Evolutionary conservation across 73 alveolate genomes (phyloP).

Genomic region (Loxodes magnus): DNA sequence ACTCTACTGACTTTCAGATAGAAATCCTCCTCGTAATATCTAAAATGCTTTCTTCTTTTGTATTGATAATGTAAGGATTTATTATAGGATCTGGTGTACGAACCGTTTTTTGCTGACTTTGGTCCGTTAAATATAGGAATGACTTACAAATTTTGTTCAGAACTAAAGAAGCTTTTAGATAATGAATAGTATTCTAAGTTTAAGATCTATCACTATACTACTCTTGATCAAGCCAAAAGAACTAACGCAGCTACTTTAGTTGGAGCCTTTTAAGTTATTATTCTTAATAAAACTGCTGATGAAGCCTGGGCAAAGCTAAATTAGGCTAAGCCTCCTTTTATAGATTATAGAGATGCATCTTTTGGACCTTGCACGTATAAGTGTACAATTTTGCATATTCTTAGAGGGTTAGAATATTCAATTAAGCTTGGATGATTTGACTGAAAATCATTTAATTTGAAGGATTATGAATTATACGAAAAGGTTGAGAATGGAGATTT

Average conservation of each 20-base stretch:
- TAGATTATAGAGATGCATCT: slow-evolving; percentile 80
- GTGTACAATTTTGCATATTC: slow-evolving; percentile 72
- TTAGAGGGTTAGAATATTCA: slow-evolving; percentile 63
- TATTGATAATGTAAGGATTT: too few relatives aligned
- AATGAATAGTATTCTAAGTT: slow-evolving; percentile 21
- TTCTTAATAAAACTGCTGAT: slow-evolving; percentile 59
- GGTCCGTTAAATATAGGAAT: slow-evolving; percentile 68
- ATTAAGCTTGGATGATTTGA: slow-evolving; percentile 66
- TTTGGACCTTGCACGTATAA: slow-evolving; percentile 78
- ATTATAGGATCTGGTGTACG: slow-evolving; percentile 70
- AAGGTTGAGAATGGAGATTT: slow-evolving; percentile 82
- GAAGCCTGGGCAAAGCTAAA: slow-evolving; percentile 83
- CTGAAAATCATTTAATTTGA: slow-evolving; percentile 49
- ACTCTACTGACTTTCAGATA: slow-evolving; percentile 73
- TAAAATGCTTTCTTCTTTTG: slow-evolving; percentile 75
- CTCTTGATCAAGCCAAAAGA: slow-evolving; percentile 44
- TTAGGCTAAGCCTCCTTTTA: slow-evolving; percentile 43
- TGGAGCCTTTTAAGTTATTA: slow-evolving; percentile 80
- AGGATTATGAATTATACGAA: slow-evolving; percentile 63
- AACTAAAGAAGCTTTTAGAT: slow-evolving; percentile 41
- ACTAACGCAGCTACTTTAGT: slow-evolving; percentile 77
- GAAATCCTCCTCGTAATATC: slow-evolving; percentile 56
- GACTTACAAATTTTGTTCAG: slow-evolving; percentile 59
- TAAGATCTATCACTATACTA: slow-evolving; percentile 63
- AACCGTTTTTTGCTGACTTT: slow-evolving; percentile 69